Conservation (phyloP, 208 protist genomes). For the Trypanosoma platydactyli region DNA sequence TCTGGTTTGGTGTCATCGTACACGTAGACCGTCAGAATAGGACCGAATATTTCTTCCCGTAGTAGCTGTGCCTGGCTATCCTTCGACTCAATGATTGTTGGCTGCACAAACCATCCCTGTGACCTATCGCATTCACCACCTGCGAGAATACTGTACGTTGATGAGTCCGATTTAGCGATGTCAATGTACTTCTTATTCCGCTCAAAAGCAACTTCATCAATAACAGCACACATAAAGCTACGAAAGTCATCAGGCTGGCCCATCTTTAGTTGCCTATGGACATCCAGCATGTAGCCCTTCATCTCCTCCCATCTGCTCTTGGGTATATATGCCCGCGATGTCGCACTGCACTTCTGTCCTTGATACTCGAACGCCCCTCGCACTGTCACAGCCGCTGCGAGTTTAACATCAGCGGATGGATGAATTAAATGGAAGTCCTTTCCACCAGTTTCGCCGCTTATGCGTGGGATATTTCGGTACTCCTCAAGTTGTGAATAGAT, state of each 20-base stretch:
- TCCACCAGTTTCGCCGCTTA: constrained; percentile 96
- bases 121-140: constrained; percentile 77
- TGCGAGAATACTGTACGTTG: constrained; percentile 68
- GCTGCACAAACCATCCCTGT: constrained; percentile 94
- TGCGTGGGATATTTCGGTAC: constrained; percentile 93
- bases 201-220: constrained; percentile 93
- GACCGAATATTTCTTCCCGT: constrained; percentile 97
- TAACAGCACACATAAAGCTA: constrained; percentile 96
- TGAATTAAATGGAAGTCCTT: constrained; percentile 98
- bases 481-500: constrained; percentile 89
- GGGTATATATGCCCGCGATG: constrained; percentile 93
- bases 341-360: constrained; percentile 97
- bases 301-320: constrained; percentile 87
- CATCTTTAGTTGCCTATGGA: constrained; percentile 92
- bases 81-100: constrained; percentile 94
- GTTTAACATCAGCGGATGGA: constrained; percentile 84
- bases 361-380: constrained; percentile 96
- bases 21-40: constrained; percentile 95
- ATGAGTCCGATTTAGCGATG: constrained; percentile 79
- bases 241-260: constrained; percentile 91
- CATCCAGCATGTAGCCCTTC: constrained; percentile 78
- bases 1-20: constrained; percentile 91
- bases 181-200: constrained; percentile 95
- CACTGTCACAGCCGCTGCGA: constrained; percentile 82
- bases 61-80: constrained; percentile 90